Base-by-base conservation (phyloP, 495 filamentous ascomycete species). In the Delitschia confertaspora region DNA sequence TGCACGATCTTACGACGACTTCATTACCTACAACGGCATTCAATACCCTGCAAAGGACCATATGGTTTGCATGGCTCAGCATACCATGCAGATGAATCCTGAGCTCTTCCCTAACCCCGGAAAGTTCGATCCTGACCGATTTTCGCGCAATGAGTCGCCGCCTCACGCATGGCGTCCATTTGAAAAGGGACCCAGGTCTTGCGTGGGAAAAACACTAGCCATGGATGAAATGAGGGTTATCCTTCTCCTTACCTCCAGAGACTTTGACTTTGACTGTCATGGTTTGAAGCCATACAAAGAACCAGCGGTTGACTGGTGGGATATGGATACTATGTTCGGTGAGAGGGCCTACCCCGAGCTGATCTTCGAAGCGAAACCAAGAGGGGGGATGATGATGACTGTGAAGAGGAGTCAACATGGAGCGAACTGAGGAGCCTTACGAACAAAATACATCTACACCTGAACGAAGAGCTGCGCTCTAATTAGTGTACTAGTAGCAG, bases 111-210 rank as follows among this genome's bases (percentile, higher is more conserved):
- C 49, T 3, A 49, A 48, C 25, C 38, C 53, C 6, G 13, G 22
- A 1, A 16, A 38, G 9, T 57, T 53, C 50, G 38, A 43, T 26
- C 53, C 49, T 8, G 53, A 57, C 18, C 44, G 53, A 6, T 57
- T 36, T 14, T 8, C 29, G 0, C 26, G 18, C 6, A 20, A 35
- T 13, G 41, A 49, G 6, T 17, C 19, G 6, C 22, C 30, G 11
- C 27, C 18, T 14, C 7, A 41, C 18, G 51, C 46, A 5, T 47
- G 33, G 31, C 30, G 48, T 6, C 35, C 48, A 29, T 56, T 56
- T 38, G 42, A 47, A 17, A 35, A 33, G 6, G 48, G 53, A 16
- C 26, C 42, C 11, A 13, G 53, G 19, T 24, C 29, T 0, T 56
- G 53, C 30, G 9, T 52, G 11, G 53, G 53, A n/a, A 42, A 53